Evolutionary conservation across 768 basidiomycete genomes (phyloP).

Genomic region (Boletus speciosus): DNA sequence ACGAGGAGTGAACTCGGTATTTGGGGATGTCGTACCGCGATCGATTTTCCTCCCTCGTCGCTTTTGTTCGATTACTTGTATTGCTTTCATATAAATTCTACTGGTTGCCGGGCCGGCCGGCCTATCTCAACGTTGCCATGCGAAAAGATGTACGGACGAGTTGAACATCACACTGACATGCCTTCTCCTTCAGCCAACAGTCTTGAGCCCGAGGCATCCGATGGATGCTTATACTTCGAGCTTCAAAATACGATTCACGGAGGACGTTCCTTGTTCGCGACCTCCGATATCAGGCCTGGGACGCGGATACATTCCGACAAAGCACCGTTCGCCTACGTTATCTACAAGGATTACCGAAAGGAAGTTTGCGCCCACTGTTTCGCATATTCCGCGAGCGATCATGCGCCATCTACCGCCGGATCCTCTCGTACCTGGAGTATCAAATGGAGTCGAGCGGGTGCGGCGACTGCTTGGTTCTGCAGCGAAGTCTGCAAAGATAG

Average conservation of each 20-base stretch:
- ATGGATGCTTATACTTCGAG: constrained; percentile 15
- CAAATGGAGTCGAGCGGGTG: constrained; percentile 30
- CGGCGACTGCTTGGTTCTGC: constrained; percentile 57
- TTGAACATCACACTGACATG: constrained; percentile 1
- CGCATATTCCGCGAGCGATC: constrained; percentile 44
- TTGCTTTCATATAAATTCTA: not conserved
- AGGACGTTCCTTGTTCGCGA: constrained; percentile 54
- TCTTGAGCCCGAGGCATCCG: not conserved
- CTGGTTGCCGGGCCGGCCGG: not conserved
- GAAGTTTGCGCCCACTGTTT: constrained; percentile 69
- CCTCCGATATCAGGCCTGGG: constrained; percentile 37
- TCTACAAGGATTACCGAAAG: constrained; percentile 61
- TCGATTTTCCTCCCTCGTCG: not conserved
- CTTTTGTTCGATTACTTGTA: not conserved
- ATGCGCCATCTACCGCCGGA: constrained; percentile 12
- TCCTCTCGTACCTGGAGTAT: constrained; percentile 43
- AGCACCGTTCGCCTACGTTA: constrained; percentile 53
- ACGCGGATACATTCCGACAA: constrained; percentile 43
- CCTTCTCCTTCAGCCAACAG: not conserved
- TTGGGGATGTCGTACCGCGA: not conserved
- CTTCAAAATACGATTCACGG: constrained; percentile 41
- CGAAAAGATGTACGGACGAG: not conserved
- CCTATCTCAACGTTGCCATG: not conserved
- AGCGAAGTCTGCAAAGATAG: constrained; percentile 41
- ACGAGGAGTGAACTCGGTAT: not conserved